A percentile compares a stretch with the other conserved stretches of the same genome.
Conservation (phyloP, 1,139 yeast species). For the Geotrichum siamense region DNA sequence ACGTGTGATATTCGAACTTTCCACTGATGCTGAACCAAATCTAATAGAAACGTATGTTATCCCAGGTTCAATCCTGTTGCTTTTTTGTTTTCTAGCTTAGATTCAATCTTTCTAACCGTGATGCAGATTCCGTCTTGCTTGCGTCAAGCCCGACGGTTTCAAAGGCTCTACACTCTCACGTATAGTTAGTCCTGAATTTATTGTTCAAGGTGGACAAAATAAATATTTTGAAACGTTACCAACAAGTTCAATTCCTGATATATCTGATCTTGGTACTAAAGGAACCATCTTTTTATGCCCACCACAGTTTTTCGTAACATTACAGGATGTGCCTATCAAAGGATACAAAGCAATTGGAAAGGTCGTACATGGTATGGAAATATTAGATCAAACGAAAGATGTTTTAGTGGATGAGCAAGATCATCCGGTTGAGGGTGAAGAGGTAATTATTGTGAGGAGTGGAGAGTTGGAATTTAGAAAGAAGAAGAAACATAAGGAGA, state of each 20-base stretch:
- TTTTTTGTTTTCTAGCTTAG: too few species aligned
- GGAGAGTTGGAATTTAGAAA: constrained; percentile 41
- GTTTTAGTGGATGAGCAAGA: constrained; percentile 31
- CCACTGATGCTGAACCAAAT: constrained; percentile 48
- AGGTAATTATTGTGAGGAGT: constrained; percentile 50
- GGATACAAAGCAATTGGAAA: constrained; percentile 62
- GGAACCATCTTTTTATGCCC: constrained; percentile 2
- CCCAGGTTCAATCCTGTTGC: background rate
- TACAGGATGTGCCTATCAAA: constrained; percentile 1
- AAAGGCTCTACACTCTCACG: constrained; percentile 31
- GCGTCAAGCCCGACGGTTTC: constrained; percentile 21
- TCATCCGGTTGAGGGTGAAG: constrained; percentile 37
- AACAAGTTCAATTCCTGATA: background rate
- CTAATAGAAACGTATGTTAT: constrained; percentile 32
- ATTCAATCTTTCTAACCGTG: background rate
- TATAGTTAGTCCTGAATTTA: constrained; percentile 60
- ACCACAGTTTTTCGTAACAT: constrained; percentile 42
- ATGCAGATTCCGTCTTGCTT: constrained; percentile 18
- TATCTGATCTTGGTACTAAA: background rate
- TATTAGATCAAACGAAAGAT: constrained; percentile 37
- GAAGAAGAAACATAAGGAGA: constrained; percentile 10
- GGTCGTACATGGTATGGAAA: constrained; percentile 58
- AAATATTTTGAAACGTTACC: constrained; percentile 43
- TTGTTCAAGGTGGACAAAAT: constrained; percentile 72
- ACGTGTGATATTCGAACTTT: constrained; percentile 58